Base-by-base conservation (phyloP, 164 flowering plant genomes). In the Akebia trifoliata region DNA sequence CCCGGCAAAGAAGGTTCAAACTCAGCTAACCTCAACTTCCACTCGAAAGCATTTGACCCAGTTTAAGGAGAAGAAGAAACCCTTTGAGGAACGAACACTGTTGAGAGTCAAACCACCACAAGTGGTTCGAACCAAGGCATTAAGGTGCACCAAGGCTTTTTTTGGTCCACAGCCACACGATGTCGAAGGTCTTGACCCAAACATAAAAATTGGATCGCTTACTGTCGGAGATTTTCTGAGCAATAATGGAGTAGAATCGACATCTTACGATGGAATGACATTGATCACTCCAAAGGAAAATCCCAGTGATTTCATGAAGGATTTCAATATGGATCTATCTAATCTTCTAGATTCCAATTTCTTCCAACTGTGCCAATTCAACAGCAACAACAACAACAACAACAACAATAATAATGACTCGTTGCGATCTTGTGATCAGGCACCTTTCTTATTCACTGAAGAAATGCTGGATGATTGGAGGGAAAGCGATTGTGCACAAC, bases 71-170 rank as follows among this genome's bases (percentile, higher is more conserved):
- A 54, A 46, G 30, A 36, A 17, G 17, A n/a, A n/a, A n/a, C n/a
- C 24, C 48, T 4, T 7, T 8, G 1, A 20, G 22, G 24, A 20
- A 20, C 36, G 54, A 20, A 1, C 53, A 1, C n/a, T n/a, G n/a
- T n/a, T n/a, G n/a, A 32, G 38, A 34, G 6, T 34, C 25, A 28
- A 49, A 8, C 45, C 60, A 38, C 29, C 61, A 15, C 20, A 6
- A 4, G 71, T 62, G 20, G 45, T 72, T 29, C 44, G 63, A 4
- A 62, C 76, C 46, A 69, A 66, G 68, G 76, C 76, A 6, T 24
- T 47, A 49, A 60, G 69, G 61, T 72, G 72, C 62, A 69, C 65
- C 14, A 64, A 61, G 54, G 60, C 54, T 22, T 35, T 64, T 40
- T 4, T 65, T 14, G 4, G 42, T 22, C 54, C 64, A 8, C 45